Conservation (phyloP, 331 rosid species). For the Arachis monticola region DNA sequence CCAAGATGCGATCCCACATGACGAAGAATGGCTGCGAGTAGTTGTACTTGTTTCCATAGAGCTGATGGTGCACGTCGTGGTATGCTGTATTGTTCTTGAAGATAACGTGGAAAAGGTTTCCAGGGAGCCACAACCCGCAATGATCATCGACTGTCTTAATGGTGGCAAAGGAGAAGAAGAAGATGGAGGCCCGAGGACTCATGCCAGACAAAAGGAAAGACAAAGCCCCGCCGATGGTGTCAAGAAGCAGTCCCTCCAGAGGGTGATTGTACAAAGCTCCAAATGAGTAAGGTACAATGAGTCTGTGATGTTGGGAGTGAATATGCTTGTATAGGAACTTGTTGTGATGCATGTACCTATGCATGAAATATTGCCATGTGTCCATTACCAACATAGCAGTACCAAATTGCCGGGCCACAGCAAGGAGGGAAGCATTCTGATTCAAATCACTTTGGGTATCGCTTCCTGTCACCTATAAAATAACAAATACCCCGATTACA, state of each 20-base stretch:
- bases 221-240: constrained; percentile 92
- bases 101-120: constrained; percentile 84
- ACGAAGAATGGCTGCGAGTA: constrained; percentile 94
- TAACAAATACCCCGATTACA: constrained; percentile 16
- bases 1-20: constrained; percentile 86
- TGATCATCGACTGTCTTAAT: constrained; percentile 98
- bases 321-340: constrained; percentile 92
- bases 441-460: constrained; percentile 43
- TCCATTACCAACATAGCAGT: constrained; percentile 90
- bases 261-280: constrained; percentile 98
- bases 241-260: constrained; percentile 90
- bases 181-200: constrained; percentile 87
- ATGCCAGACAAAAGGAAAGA: constrained; percentile 90
- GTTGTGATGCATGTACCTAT: constrained; percentile 95
- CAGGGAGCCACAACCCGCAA: constrained; percentile 92
- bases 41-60: constrained; percentile 92
- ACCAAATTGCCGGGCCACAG: constrained; percentile 66
- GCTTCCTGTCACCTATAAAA: constrained; percentile 70
- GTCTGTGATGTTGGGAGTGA: constrained; percentile 91
- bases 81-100: constrained; percentile 89
- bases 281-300: constrained; percentile 85
- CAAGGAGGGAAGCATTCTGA: constrained; percentile 56
- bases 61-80: constrained; percentile 95
- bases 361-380: constrained; percentile 97
- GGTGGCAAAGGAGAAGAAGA: constrained; percentile 97